Base-by-base conservation (phyloP, 2,329 filamentous ascomycete species). In the Tolypocladium inflatum region DNA sequence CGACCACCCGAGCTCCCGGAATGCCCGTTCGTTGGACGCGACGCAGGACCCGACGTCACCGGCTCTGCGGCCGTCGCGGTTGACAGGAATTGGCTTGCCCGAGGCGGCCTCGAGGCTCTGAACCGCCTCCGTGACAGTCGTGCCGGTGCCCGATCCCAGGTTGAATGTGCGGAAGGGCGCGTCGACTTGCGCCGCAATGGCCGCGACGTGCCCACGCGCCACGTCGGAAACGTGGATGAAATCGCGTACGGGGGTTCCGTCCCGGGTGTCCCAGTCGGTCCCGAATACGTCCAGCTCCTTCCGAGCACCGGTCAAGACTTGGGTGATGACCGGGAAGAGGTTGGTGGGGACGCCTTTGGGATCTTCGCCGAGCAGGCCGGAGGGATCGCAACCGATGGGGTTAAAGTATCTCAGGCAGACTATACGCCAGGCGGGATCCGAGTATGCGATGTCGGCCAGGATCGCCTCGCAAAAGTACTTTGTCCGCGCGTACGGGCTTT, bases 401-500 rank as follows among this genome's bases (percentile, higher is more conserved):
- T 87, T 88, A 73, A 88, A 88, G 70, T 88, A 88, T 37, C 85
- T 78, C 35, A 88, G 74, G 5, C 83, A 82, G 39, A 83, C 81
- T 62, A 87, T 83, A 19, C 79, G 80, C 83, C 84, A 86, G 30
- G 79, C 76, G 7, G 82, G 78, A 67, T 87, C 82, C 3, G 85
- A 80, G 21, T 74, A 71, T 17, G 83, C 83, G 45, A 85, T 70
- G 65, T 88, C 85, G 17, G 81, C 80, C 17, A 88, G 72, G 53
- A 88, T 87, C 10, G 83, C 83, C 66, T 87, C 85, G 60, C 82
- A 83, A 71, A 88, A 84, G 76, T 83, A 87, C 68, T 88, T 88
- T 2, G 84, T 83, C 56, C 85, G 78, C 21, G 84, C 85, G 64
- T 88, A 88, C 1, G 85, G 84, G 63, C 82, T 85, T 17, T 83